A percentile compares a stretch with the other conserved stretches of the same genome.
These are phyloP conservation scores for Fraxinus paxiana DNA, from an alignment of 305 asterid genomes.

Conservation along the genomic window DNA sequence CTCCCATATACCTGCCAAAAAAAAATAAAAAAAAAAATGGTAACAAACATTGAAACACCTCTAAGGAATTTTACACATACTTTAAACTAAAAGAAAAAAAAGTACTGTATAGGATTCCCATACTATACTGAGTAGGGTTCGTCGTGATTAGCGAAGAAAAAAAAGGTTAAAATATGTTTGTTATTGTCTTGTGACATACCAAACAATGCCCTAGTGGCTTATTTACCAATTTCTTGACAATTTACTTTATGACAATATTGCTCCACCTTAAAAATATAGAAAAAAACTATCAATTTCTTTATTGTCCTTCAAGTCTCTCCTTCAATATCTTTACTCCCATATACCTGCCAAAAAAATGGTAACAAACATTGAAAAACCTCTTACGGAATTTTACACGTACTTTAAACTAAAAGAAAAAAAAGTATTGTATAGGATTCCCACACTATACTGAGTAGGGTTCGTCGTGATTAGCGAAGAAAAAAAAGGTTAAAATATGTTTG, in stretches of 20 bases:
- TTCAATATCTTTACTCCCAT: conserved; percentile 59
- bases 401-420: background rate
- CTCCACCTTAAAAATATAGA: background rate
- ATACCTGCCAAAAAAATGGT: conserved; percentile 39
- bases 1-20: conserved; percentile 64
- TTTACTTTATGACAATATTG: background rate
- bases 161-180: background rate
- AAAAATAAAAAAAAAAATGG: background rate
- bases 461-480: background rate
- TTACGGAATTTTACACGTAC: background rate
- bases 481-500: background rate
- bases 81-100: background rate
- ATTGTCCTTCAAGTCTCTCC: conserved; percentile 43
- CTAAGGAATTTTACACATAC: background rate
- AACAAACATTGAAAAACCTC: background rate
- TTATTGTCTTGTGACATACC: no score
- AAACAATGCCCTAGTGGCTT: background rate
- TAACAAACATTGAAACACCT: background rate
- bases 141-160: background rate
- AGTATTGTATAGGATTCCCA: background rate
- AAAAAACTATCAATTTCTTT: background rate
- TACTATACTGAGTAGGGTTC: background rate
- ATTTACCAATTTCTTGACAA: background rate
- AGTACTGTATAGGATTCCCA: background rate
- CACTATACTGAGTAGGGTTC: background rate